phyloP scores from a whole-genome alignment of 805 yeast species.

The Starmerella cellae region DNA sequence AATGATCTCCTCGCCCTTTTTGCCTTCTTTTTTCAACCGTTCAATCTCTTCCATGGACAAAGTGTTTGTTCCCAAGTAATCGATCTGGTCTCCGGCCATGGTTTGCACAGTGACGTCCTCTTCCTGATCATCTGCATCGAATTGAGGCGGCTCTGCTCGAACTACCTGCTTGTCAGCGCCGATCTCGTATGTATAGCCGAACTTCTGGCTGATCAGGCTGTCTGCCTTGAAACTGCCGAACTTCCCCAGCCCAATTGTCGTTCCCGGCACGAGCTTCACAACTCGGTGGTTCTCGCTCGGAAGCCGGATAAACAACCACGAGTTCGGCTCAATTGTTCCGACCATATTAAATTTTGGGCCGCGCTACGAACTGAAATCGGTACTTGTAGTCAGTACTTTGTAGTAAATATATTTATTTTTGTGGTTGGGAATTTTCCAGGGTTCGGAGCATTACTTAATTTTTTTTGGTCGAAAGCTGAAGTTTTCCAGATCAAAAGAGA shows the following conservation, averaged over 20 bases:
- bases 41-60: slow-evolving; percentile 74
- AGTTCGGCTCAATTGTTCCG: slow-evolving; percentile 33
- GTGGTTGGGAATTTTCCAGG: background rate
- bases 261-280: slow-evolving; percentile 49
- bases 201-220: slow-evolving; percentile 64
- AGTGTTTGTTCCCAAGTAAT: slow-evolving; percentile 56
- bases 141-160: slow-evolving; percentile 23
- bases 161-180: slow-evolving; percentile 34
- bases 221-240: slow-evolving; percentile 75
- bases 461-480: slow-evolving; percentile 7
- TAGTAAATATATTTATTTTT: no score
- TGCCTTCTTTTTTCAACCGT: slow-evolving; percentile 56
- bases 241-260: slow-evolving; percentile 66
- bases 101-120: slow-evolving; percentile 38
- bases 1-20: slow-evolving; percentile 67
- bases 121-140: slow-evolving; percentile 26
- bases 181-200: slow-evolving; percentile 84
- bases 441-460: slow-evolving; percentile 3
- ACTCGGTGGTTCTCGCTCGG: slow-evolving; percentile 75
- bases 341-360: no score
- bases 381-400: no score
- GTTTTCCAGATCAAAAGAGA: background rate
- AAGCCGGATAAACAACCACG: slow-evolving; percentile 51
- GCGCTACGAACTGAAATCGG: no score
- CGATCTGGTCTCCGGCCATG: slow-evolving; percentile 55